Evolutionary conservation across 805 yeast species (phyloP), one percentile per base, ranked within the genome.

Genomic region (Metschnikowia reukaufii): DNA sequence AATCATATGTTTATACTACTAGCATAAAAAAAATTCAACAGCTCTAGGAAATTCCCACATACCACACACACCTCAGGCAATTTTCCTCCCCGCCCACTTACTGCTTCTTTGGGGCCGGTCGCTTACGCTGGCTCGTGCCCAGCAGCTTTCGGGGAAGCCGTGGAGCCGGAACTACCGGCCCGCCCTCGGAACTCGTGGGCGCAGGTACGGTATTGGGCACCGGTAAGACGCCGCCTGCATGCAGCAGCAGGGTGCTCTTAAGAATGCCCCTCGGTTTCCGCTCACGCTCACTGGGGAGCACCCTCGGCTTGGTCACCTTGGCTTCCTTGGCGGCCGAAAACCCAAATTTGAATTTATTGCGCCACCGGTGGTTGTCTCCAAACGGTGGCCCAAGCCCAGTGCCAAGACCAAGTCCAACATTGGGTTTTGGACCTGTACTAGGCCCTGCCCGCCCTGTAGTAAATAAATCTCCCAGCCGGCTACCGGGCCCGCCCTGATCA

Each of bases 251-350:
- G 12, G 36, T 15, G 25, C 36, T 25, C 44, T 45, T 45, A n/a
- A 45, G 40, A 21, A 45, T 45, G 29, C 48, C 39, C 15, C 34
- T 39, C 9, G 48, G 48, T 32, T 25, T 35, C 27, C 23, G 32
- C 44, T 27, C 23, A 20, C 20, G n/a, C 7, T 37, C 41, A 9
- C 7, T 15, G 16, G n/a, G 12, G 2, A 39, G 10, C 23, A 17
- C 15, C 16, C 34, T 39, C 15, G 39, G 32, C 36, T 45, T 45
- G 16, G 44, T n/a, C 30, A 35, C 44, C 32, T 40, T 45, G 30
- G 37, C 13, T n/a, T 36, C 44, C 30, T 45, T 45, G 16, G 39
- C 13, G 8, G 37, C 13, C 13, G 36, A n/a, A 27, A 45, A 45
- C 10, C 42, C 38, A 31, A 40, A 36, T 36, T 19, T 10, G 9